Evolutionary conservation across 2,329 filamentous ascomycete species (phyloP).

Genomic region (Oidium heveae): DNA sequence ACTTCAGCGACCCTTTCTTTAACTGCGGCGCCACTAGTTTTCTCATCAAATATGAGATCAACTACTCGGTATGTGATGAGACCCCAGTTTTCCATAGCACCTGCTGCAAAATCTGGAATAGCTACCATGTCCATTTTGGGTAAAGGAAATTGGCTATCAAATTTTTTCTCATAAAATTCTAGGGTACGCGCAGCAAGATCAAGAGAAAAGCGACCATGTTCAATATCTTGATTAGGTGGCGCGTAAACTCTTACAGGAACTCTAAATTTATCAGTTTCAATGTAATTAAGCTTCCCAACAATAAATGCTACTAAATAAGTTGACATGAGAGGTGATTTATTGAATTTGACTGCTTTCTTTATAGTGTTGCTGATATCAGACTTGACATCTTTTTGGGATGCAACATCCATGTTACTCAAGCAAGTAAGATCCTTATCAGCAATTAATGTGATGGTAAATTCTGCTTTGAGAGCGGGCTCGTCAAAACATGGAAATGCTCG

Average conservation of each 20-base stretch:
- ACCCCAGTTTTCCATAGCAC: constrained; percentile 98
- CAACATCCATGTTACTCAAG: constrained; percentile 90
- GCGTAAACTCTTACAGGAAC: constrained; percentile 87
- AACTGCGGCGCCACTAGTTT: constrained; percentile 67
- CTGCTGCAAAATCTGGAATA: constrained; percentile 67
- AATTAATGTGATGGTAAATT: constrained; percentile 74
- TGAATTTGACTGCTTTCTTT: constrained; percentile 78
- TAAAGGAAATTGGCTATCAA: constrained; percentile 63
- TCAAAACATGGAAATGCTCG: constrained; percentile 92
- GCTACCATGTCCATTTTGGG: constrained; percentile 53
- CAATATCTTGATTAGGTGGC: constrained; percentile 68
- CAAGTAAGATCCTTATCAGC: constrained; percentile 81
- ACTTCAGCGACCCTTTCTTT: constrained; percentile 89
- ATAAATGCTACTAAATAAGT: constrained; percentile 90
- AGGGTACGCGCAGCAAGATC: constrained; percentile 74
- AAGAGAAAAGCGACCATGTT: constrained; percentile 74
- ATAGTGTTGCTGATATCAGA: constrained; percentile 34
- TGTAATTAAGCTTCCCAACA: constrained; percentile 77
- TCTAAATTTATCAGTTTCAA: constrained; percentile 77
- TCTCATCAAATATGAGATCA: constrained; percentile 73
- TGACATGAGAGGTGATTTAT: constrained; percentile 80
- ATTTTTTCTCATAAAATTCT: constrained; percentile 86
- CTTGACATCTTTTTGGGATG: constrained; percentile 46
- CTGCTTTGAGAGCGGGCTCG: constrained; percentile 79
- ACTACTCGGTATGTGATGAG: constrained; percentile 86